A percentile compares a stretch with the other conserved stretches of the same genome.
phyloP scores from a whole-genome alignment of 2,329 filamentous ascomycete species.

The Fusarium sp. region DNA sequence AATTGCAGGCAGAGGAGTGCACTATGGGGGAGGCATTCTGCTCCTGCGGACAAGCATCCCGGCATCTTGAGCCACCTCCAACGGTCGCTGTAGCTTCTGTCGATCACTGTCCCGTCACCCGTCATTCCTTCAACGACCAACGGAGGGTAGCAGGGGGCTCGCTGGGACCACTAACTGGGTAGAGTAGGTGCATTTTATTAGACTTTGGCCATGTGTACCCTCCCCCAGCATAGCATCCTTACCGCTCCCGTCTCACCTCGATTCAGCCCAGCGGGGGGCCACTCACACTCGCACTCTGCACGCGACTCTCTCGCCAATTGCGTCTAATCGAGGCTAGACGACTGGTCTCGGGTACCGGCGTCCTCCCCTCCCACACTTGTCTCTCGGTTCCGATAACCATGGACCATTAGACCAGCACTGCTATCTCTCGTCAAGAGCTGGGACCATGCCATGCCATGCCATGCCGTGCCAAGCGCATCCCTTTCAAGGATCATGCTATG shows the following conservation, averaged over 20 bases:
- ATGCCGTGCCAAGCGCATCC: constrained; percentile 1
- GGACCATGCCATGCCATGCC: not conserved
- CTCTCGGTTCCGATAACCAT: constrained; percentile 26
- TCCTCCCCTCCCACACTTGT: constrained; percentile 11
- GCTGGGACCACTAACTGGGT: constrained; percentile 27
- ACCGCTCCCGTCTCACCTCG: constrained; percentile 32
- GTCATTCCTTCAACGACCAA: constrained; percentile 10
- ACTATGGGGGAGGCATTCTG: too few species aligned
- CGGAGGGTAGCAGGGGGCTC: not conserved
- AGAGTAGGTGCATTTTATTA: constrained; percentile 35
- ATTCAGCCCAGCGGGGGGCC: constrained; percentile 20
- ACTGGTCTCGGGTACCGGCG: constrained; percentile 20
- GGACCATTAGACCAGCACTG: too few species aligned
- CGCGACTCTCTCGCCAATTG: not conserved
- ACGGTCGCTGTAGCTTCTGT: constrained; percentile 1
- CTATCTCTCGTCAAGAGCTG: constrained; percentile 1
- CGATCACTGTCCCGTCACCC: constrained; percentile 17
- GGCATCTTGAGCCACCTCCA: constrained; percentile 5
- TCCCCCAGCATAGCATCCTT: constrained; percentile 14
- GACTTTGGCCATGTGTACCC: constrained; percentile 18
- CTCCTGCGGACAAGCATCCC: too few species aligned
- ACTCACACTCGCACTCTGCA: not conserved
- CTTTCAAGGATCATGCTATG: constrained; percentile 8
- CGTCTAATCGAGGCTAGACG: not conserved
- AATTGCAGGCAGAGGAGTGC: too few species aligned